Percentiles rank a stretch among this genome's conserved stretches.
phyloP scores from a whole-genome alignment of 106 monocot species.

The Vanilla planifolia region DNA sequence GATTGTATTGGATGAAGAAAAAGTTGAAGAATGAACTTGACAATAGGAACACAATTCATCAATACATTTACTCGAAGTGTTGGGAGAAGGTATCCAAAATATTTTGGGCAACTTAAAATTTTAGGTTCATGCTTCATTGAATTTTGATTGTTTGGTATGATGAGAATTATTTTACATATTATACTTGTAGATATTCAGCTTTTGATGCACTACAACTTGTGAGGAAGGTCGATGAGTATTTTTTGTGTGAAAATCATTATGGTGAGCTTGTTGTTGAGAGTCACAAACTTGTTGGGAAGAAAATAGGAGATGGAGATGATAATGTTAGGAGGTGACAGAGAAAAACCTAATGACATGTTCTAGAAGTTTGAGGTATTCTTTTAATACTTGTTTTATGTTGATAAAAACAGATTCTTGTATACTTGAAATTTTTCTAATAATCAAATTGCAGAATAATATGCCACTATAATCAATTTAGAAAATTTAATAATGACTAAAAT shows the following conservation, averaged over 20 bases:
- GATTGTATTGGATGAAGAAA: constrained; percentile 94
- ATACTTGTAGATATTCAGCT: constrained; percentile 72
- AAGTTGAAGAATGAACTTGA: constrained; percentile 95
- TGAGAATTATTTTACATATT: background rate
- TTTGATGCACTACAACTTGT: constrained; percentile 81
- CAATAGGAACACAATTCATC: constrained; percentile 84
- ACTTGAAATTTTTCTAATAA: no score
- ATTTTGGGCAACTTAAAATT: background rate
- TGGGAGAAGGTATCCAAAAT: constrained; percentile 46
- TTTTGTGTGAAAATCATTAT: constrained; percentile 86
- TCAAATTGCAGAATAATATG: no score
- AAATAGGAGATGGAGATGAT: constrained; percentile 96
- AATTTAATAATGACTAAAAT: no score
- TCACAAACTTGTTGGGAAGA: constrained; percentile 91
- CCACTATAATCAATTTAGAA: background rate
- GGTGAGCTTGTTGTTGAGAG: constrained; percentile 96
- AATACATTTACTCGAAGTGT: constrained; percentile 93
- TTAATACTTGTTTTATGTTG: background rate
- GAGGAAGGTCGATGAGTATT: constrained; percentile 68
- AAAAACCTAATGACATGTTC: constrained; percentile 87
- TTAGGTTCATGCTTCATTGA: background rate
- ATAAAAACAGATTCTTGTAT: background rate
- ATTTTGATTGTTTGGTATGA: background rate
- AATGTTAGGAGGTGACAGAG: constrained; percentile 68
- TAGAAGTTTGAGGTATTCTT: constrained; percentile 79